A percentile compares a stretch with the other conserved stretches of the same genome.
Conservation (phyloP, 352 stramenopile species). For the Phytophthora citricola region DNA sequence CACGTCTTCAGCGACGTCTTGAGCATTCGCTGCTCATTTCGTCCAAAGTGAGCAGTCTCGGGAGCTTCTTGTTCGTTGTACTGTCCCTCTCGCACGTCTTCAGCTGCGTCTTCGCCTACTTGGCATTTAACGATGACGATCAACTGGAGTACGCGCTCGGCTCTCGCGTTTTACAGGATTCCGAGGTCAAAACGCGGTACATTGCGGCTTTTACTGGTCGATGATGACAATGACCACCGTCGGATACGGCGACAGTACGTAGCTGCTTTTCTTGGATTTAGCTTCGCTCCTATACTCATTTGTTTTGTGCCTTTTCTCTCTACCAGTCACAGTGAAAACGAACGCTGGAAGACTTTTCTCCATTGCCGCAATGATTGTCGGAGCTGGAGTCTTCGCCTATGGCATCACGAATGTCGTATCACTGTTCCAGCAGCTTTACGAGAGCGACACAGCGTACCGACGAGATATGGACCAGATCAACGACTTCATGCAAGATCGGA, state of each 20-base stretch:
- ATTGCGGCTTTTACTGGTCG: constrained; percentile 85
- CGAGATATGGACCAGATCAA: constrained; percentile 85
- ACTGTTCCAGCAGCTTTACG: constrained; percentile 80
- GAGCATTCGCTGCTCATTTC: constrained; percentile 82
- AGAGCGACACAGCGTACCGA: constrained; percentile 67
- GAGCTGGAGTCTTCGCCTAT: constrained; percentile 85
- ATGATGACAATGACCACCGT: constrained; percentile 90
- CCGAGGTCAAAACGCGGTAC: constrained; percentile 67
- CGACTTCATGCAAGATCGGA: constrained; percentile 72
- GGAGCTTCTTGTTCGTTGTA: constrained; percentile 77
- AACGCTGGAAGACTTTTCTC: constrained; percentile 74
- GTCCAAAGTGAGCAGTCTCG: constrained; percentile 78
- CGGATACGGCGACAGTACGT: constrained; percentile 80
- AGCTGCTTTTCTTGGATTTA: not conserved
- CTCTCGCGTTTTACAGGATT: constrained; percentile 50
- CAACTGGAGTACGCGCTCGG: constrained; percentile 56
- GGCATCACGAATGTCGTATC: constrained; percentile 86
- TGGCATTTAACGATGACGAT: constrained; percentile 65
- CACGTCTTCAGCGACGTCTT: constrained; percentile 63
- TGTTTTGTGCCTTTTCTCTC: constrained; percentile 3
- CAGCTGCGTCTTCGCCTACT: constrained; percentile 78
- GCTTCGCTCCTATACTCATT: not conserved
- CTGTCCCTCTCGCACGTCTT: constrained; percentile 84
- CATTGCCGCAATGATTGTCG: constrained; percentile 75
- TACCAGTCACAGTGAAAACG: constrained; percentile 70